Base-by-base conservation (phyloP, 1,284 basidiomycete genomes). In the Calocybe gambosa region DNA sequence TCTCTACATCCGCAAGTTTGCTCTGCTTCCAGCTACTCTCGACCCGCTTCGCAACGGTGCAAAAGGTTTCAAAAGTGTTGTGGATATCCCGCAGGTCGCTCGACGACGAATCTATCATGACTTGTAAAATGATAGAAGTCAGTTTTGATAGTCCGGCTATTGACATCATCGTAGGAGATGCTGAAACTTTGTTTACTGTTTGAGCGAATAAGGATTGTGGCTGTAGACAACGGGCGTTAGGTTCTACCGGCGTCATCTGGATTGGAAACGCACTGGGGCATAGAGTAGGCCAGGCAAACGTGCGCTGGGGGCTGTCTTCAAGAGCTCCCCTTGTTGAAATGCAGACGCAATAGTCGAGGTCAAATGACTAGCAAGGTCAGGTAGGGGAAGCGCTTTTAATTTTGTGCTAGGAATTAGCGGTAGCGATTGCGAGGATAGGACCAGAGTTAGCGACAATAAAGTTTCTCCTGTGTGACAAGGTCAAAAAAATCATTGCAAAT, bases 351-450 rank as follows among this genome's bases (percentile, higher is more conserved):
- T 71, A 5, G 71, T 73, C 0, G 71, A 69, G n/a, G 69, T 65
- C 3, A 82, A 62, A 16, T 77, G 57, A 40, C 64, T 64, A 12
- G 67, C 52, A 43, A 81, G 66, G 38, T 73, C 67, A 6, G 70
- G 60, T 5, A 86, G 61, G 2, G 82, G 82, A 0, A 86, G 63
- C 0, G 75, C 79, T 49, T 71, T 73, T 23, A 85, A 62, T 52
- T 79, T 78, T 39, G 38, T 26, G 69, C 59, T 12, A 69, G 65
- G 65, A 13, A 85, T 69, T 3, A 77, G 60, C 2, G 77, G 69
- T 1, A 82, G 58, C n/a, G 76, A 78, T 42, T 77, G 77, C 4
- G 80, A 75, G 1, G 76, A 70, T 19, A 82, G 55, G 1, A 83
- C 68, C 39, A 84, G 55, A 12, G 65, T 64, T 45, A 70, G 55